Base-by-base conservation (phyloP, 345 rosid genomes). In the Pistacia vera region DNA sequence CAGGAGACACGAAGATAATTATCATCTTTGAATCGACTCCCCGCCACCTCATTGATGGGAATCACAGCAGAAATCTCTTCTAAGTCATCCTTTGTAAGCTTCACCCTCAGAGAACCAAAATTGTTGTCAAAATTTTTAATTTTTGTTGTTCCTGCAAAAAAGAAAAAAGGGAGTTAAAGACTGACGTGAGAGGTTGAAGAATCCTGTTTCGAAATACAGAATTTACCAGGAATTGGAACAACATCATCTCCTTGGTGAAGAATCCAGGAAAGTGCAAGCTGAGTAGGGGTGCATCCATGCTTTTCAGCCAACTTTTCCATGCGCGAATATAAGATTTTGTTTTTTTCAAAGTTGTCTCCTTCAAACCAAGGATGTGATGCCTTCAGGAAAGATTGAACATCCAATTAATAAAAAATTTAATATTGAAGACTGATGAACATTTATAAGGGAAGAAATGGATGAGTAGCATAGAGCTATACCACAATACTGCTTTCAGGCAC, bases 251-350 rank as follows among this genome's bases (percentile, higher is more conserved):
- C 85, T 73, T 84, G 88, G 55, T 84, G 80, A 46, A 83, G 83
- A 73, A 85, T 68, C 88, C 91, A 84, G 0, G 88, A 76, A 35
- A 88, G 85, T 11, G 88, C 86, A 13, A 86, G 86, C 66, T 86
- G 88, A 57, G 78, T 58, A 11, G 89, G 73, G 17, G 35, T 68
- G 71, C 89, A 88, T 63, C 55, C 62, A 25, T 78, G 74, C 68
- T 81, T 79, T 13, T 41, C n/a, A 1, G 89, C 84, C 63, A 84
- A 22, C 48, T 78, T 69, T 71, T 82, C 76, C 4, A 81, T 12
- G 54, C 83, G 49, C 48, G 58, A 46, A 41, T 84, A 88, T 2
- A 88, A 44, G n/a, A 49, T 30, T 62, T 76, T 85, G 76, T 86
- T 85, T 73, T 66, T 81, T 28, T 77, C 76, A 2, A 82, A 2